Evolutionary conservation across 345 rosid genomes (phyloP).

Genomic region (Carallia pectinifolia): DNA sequence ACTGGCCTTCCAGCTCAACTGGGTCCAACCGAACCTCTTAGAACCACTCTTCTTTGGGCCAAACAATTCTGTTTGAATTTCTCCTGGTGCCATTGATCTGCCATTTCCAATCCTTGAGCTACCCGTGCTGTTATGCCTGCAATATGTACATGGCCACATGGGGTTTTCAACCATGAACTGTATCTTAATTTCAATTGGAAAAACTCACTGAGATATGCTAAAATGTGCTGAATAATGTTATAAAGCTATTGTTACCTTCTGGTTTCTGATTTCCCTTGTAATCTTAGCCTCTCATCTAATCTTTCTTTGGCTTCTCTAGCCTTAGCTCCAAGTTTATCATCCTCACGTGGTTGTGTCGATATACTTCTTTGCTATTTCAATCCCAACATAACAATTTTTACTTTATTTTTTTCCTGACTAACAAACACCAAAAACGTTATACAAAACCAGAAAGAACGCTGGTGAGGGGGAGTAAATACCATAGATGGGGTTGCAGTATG

Average conservation of each 20-base stretch:
- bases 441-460: background rate
- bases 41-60: constrained; percentile 28
- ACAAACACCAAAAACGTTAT: background rate
- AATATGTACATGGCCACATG: background rate
- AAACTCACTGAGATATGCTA: background rate
- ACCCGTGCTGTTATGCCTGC: background rate
- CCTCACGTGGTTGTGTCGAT: constrained; percentile 28
- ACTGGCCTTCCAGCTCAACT: constrained; percentile 46
- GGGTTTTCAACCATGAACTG: background rate
- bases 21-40: constrained; percentile 48
- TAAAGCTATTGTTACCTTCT: constrained; percentile 27
- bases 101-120: constrained; percentile 2
- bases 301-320: constrained; percentile 88
- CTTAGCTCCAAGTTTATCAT: constrained; percentile 56
- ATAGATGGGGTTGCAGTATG: constrained; percentile 30
- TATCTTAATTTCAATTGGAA: too few species aligned
- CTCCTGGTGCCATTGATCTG: constrained; percentile 2
- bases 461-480: constrained; percentile 20
- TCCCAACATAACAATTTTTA: background rate
- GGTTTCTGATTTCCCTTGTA: constrained; percentile 31
- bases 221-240: background rate
- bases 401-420: too few species aligned
- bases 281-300: constrained; percentile 58
- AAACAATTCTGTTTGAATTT: constrained; percentile 12
- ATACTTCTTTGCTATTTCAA: constrained; percentile 36